Base-by-base conservation (phyloP, 2,329 filamentous ascomycete species). In the Penicillium sp. region DNA sequence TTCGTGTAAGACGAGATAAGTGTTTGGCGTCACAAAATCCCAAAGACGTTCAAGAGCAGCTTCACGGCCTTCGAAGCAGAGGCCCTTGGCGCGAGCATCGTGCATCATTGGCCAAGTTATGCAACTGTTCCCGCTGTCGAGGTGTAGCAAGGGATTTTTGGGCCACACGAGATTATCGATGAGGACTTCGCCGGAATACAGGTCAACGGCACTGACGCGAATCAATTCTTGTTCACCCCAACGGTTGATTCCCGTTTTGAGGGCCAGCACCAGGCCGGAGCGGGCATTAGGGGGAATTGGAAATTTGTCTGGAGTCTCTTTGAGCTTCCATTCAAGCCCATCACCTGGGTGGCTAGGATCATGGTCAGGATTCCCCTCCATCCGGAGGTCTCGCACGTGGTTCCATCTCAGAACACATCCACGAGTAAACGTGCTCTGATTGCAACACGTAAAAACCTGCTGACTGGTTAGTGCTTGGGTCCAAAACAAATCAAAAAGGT, bases 91-190 rank as follows among this genome's bases (percentile, higher is more conserved):
- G 0, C 35, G 35, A 1, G 58, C 60, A 3, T 57, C 4, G 54
- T 59, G 2, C 63, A 67, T 1, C 68, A 66, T 3, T 75, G 77
- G 0, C 67, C 57, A 2, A 73, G 73, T 76, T 2, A 85, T 75
- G 1, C 82, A 82, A 0, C 81, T 82, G 56, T 67, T 82, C 3
- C 67, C 70, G 0, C 79, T 83, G 62, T 82, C 81, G 62, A 77
- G 77, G 61, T 84, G 77, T 5, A 63, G 50, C 73, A 85, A 79
- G 8, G 62, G 62, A 0, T 77, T 72, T 11, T 73, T 65, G 0
- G 82, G 82, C 45, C 68, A 77, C 3, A 85, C 81, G 1, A 85
- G 72, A 6, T 68, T 74, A 64, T 85, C 78, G 27, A 85, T 64
- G 1, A 85, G 74, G 11, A 79, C 62, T 14, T 75, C 63, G 3